These are phyloP conservation scores for Kregervanrija pseudodelftensis DNA, from an alignment of 805 yeast species.

Conservation along the genomic window DNA sequence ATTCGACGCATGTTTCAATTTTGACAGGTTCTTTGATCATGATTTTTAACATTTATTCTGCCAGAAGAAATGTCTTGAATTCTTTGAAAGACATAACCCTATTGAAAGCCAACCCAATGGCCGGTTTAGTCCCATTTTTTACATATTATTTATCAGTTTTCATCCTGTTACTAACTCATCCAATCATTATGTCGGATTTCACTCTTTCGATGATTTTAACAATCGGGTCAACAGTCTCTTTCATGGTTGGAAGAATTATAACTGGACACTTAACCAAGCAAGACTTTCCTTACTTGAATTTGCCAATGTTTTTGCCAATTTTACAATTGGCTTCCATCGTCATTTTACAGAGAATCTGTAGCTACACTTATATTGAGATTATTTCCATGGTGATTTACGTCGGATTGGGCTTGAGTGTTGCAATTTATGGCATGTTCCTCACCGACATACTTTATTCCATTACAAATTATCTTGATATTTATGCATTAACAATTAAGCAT, in stretches of 20 bases:
- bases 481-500: constrained; percentile 78
- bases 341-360: constrained; percentile 30
- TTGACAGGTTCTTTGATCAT: constrained; percentile 47
- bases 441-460: constrained; percentile 74
- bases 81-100: constrained; percentile 29
- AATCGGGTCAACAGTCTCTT: constrained; percentile 72
- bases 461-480: constrained; percentile 75
- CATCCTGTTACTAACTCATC: constrained; percentile 40
- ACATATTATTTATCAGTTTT: constrained; percentile 44
- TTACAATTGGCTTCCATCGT: constrained; percentile 35
- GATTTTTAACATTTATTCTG: constrained; percentile 61
- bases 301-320: constrained; percentile 63
- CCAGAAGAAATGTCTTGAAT: constrained; percentile 50
- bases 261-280: constrained; percentile 79
- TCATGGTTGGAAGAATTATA: constrained; percentile 86
- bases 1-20: constrained; percentile 37
- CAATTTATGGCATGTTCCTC: constrained; percentile 65
- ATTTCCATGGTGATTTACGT: constrained; percentile 51
- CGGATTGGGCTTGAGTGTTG: constrained; percentile 61
- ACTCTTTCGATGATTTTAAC: constrained; percentile 56
- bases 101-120: constrained; percentile 28
- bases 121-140: constrained; percentile 55
- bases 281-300: constrained; percentile 63
- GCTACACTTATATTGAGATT: constrained; percentile 34
- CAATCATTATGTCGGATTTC: constrained; percentile 39